A percentile compares a stretch with the other conserved stretches of the same genome.
Evolutionary conservation across 495 filamentous ascomycete genomes (phyloP).

Genomic region (Podospora conica): DNA sequence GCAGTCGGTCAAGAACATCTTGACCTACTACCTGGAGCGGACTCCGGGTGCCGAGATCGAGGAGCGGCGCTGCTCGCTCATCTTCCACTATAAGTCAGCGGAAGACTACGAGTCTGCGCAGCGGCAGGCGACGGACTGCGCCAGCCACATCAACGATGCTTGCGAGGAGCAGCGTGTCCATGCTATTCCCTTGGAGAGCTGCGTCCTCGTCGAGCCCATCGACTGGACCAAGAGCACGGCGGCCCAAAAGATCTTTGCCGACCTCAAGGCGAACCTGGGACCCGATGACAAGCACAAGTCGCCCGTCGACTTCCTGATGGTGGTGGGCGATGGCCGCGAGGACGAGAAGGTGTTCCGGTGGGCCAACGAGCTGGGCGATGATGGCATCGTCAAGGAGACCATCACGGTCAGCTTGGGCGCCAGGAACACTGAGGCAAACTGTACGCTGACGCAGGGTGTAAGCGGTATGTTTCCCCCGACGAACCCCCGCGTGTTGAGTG

Average conservation of each 20-base stretch:
- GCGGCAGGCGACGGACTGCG: conserved; percentile 77
- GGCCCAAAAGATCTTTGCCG: conserved; percentile 60
- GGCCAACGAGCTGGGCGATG: conserved; percentile 66
- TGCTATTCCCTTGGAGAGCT: conserved; percentile 70
- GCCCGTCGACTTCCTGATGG: conserved; percentile 75
- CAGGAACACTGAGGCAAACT: conserved; percentile 78
- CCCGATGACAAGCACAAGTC: conserved; percentile 34
- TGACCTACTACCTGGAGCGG: conserved; percentile 82
- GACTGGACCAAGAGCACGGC: conserved; percentile 82
- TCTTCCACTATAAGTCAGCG: conserved; percentile 79
- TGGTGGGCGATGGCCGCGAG: conserved; percentile 81
- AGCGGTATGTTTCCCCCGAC: conserved; percentile 53
- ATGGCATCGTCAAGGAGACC: conserved; percentile 54
- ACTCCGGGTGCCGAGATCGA: conserved; percentile 82
- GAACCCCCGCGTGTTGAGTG: not conserved
- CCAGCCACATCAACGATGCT: conserved; percentile 88
- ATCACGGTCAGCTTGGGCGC: conserved; percentile 78
- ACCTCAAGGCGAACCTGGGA: conserved; percentile 40
- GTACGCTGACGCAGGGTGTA: conserved; percentile 81
- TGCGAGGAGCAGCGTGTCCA: conserved; percentile 76
- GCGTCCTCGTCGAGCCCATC: conserved; percentile 71
- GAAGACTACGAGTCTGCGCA: conserved; percentile 66
- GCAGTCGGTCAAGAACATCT: conserved; percentile 62
- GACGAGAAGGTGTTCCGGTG: conserved; percentile 90
- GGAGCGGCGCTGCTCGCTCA: conserved; percentile 74